Conservation (phyloP, 768 basidiomycete genomes). For the Tricholoma sp. region DNA sequence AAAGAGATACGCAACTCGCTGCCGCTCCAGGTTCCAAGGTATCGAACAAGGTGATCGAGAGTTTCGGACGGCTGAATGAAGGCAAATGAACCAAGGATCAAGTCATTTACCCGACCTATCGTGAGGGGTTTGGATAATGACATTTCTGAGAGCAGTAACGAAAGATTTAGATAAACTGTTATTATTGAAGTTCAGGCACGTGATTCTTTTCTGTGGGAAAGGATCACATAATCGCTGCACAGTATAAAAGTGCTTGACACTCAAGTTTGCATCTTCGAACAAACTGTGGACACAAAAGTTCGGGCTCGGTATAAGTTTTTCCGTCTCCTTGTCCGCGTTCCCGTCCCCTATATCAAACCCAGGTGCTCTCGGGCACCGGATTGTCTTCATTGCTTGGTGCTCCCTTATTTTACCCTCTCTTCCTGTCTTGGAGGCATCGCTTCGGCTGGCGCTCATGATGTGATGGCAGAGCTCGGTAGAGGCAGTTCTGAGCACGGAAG, state of each 20-base stretch:
- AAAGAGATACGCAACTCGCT: constrained; percentile 63
- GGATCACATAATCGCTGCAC: constrained; percentile 36
- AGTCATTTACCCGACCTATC: constrained; percentile 52
- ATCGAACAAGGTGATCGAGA: constrained; percentile 69
- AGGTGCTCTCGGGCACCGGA: constrained; percentile 31
- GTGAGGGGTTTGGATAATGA: constrained; percentile 45
- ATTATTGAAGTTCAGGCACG: too few species aligned
- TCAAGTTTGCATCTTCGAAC: constrained; percentile 39
- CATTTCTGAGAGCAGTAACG: constrained; percentile 31
- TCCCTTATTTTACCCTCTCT: constrained; percentile 41
- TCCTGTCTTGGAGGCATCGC: constrained; percentile 59
- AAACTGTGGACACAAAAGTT: constrained; percentile 91
- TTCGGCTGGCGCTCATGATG: constrained; percentile 70
- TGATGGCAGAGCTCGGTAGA: constrained; percentile 26
- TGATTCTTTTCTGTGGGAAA: constrained; percentile 30
- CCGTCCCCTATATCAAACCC: constrained; percentile 72
- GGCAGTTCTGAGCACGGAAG: constrained; percentile 20
- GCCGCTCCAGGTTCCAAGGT: constrained; percentile 79
- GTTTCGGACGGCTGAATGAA: constrained; percentile 54
- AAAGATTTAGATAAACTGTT: neutral
- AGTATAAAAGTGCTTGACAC: constrained; percentile 18
- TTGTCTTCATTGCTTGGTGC: constrained; percentile 25
- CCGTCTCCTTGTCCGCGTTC: constrained; percentile 94
- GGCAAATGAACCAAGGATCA: constrained; percentile 59
- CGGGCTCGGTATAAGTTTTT: constrained; percentile 76